Percentiles rank a stretch among this genome's conserved stretches.
These are phyloP conservation scores for Jaenimonas drosophilae DNA, from an alignment of 208 protist genomes.

Conservation along the genomic window DNA sequence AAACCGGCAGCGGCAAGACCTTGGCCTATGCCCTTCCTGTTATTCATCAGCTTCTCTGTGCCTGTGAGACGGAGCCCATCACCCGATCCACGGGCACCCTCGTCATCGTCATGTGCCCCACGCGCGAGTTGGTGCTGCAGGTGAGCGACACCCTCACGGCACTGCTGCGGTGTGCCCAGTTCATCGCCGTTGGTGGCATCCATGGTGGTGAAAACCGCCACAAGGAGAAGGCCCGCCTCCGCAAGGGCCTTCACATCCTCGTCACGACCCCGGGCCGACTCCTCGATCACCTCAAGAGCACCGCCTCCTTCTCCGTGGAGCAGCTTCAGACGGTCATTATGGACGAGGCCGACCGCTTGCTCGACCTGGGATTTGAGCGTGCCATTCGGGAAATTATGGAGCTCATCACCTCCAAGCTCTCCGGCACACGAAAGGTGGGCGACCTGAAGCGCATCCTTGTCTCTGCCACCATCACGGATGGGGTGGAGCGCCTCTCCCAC, in stretches of 20 bases:
- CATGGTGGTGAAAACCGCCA: constrained; percentile 74
- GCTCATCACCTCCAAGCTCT: constrained; percentile 40
- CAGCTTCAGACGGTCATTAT: constrained; percentile 87
- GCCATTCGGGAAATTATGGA: constrained; percentile 96
- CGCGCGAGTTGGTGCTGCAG: constrained; percentile 81
- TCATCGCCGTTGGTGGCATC: constrained; percentile 77
- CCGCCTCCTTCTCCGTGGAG: constrained; percentile 49
- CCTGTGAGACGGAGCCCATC: constrained; percentile 71
- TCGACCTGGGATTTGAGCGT: constrained; percentile 98
- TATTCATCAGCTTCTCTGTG: constrained; percentile 83
- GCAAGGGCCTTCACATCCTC: constrained; percentile 75
- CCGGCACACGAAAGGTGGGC: constrained; percentile 1
- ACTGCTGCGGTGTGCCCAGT: constrained; percentile 70
- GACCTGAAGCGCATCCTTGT: constrained; percentile 95
- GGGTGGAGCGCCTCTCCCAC: constrained; percentile 80
- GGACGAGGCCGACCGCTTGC: constrained; percentile 98
- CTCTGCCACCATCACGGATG: constrained; percentile 92
- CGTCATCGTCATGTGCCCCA: constrained; percentile 80
- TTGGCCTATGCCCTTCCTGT: constrained; percentile 90
- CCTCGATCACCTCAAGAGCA: constrained; percentile 83
- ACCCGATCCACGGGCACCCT: constrained; percentile 60
- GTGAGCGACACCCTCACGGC: constrained; percentile 53
- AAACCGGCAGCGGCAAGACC: constrained; percentile 92
- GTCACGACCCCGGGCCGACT: constrained; percentile 81
- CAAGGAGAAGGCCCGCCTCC: constrained; percentile 81